Base-by-base conservation (phyloP, 106 monocot species). In the Chionographis japonica region DNA sequence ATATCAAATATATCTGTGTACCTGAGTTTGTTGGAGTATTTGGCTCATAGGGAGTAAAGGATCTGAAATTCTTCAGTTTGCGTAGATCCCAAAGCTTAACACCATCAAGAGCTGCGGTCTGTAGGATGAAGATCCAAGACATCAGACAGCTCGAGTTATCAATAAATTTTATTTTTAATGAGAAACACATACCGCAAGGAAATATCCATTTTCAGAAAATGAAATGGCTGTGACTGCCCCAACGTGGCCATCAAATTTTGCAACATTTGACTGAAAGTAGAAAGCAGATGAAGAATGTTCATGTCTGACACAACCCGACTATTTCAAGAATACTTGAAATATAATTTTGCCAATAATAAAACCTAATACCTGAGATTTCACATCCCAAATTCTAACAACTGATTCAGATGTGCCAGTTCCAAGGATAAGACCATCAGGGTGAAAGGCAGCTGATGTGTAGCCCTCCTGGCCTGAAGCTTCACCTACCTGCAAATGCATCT, bases 191-290 rank as follows among this genome's bases (percentile, higher is more conserved):
- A 97, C 97, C 82, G 97, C 97, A 71, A 97, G 87, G 56, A 92
- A 97, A 72, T 92, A 97, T 51, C 97, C 97, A 73, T 97, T 97
- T 78, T 97, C 97, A 60, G 97, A 97, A 76, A 97, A 97, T 54
- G 97, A 89, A 71, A 97, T 68, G 43, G 97, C 84, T 43, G 97
- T 92, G 39, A 97, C 87, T 50, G 84, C 60, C 50, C 92, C 97
- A 56, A 80, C 71, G 77, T 97, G 97, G 10, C 97, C 97, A 71
- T 97, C 97, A 75, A 97, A 97, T 12, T 84, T 97, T 18, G 97
- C 91, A 68, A 97, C 97, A 87, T 92, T 92, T 61, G 86, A 68
- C 95, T 97, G 80, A 61, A 63, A 37, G 18, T 35, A 37, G 52
- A 54, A 2, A 50, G 40, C 37, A 60, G 3, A 75, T 12, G 59